Evolutionary conservation across 1,284 basidiomycete species (phyloP).

Genomic region (Fistulinella staudtii): DNA sequence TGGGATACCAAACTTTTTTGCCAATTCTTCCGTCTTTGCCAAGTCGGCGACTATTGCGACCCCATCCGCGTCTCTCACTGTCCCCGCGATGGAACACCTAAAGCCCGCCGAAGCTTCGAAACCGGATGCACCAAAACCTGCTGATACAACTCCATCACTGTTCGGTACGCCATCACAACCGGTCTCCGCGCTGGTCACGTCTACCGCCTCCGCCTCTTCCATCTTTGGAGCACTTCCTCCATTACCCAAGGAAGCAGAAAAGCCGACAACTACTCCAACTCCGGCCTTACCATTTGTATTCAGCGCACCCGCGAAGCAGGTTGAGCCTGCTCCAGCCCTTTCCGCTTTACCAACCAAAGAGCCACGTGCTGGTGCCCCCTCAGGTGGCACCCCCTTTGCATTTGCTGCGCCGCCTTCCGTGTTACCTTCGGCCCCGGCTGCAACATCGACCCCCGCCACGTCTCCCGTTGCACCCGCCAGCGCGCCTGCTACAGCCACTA

Average conservation of each 20-base stretch:
- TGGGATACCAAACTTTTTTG: constrained; percentile 51
- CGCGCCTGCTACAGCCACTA: background rate
- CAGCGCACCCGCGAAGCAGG: constrained; percentile 17
- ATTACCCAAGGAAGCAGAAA: constrained; percentile 21
- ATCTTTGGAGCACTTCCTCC: background rate
- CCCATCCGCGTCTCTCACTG: constrained; percentile 4
- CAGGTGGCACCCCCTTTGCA: constrained; percentile 11
- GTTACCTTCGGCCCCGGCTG: background rate
- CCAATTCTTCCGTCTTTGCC: constrained; percentile 34
- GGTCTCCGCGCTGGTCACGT: constrained; percentile 10
- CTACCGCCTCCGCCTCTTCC: constrained; percentile 8
- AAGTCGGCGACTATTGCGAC: constrained; percentile 23
- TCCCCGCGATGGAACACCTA: constrained; percentile 6
- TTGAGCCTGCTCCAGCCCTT: constrained; percentile 10
- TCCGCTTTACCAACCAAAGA: constrained; percentile 6
- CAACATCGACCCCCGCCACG: constrained; percentile 5
- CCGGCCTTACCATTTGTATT: constrained; percentile 20
- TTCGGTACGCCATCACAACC: constrained; percentile 18
- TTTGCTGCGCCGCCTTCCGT: constrained; percentile 15
- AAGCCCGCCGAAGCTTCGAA: constrained; percentile 17
- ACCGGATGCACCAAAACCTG: constrained; percentile 5
- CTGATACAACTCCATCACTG: constrained; percentile 10
- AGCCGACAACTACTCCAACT: constrained; percentile 1
- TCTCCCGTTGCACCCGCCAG: background rate
- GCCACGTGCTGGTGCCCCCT: constrained; percentile 5